These are phyloP conservation scores for Pestalotiopsis fici DNA, from an alignment of 2,329 filamentous ascomycete genomes.

Conservation along the genomic window DNA sequence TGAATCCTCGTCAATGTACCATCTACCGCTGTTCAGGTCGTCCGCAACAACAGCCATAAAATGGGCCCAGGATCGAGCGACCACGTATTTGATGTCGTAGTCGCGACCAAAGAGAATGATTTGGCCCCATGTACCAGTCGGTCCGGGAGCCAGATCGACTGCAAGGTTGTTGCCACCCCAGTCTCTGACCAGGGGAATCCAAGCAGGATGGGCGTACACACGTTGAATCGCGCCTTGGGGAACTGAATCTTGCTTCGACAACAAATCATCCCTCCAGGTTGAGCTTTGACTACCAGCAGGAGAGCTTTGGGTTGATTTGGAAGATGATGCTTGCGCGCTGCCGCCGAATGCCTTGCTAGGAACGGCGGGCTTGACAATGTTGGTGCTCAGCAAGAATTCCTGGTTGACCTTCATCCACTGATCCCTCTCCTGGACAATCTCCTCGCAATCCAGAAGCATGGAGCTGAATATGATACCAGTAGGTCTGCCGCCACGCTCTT, in stretches of 20 bases:
- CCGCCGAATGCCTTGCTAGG: constrained; percentile 74
- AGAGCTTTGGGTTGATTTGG: constrained; percentile 57
- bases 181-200: constrained; percentile 94
- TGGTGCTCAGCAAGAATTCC: constrained; percentile 72
- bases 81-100: constrained; percentile 97
- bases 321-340: constrained; percentile 66
- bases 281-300: constrained; percentile 51
- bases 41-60: constrained; percentile 88
- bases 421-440: constrained; percentile 96
- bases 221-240: constrained; percentile 86
- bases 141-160: constrained; percentile 88
- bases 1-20: constrained; percentile 89
- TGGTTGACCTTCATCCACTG: constrained; percentile 95
- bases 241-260: constrained; percentile 83
- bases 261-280: constrained; percentile 83
- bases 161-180: constrained; percentile 99
- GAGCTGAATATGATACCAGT: constrained; percentile 91
- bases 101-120: constrained; percentile 96
- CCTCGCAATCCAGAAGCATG: constrained; percentile 97
- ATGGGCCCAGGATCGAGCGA: constrained; percentile 87
- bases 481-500: constrained; percentile 87
- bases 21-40: constrained; percentile 86
- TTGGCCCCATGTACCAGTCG: constrained; percentile 90
- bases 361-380: constrained; percentile 58
- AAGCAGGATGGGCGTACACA: constrained; percentile 88